A percentile compares a stretch with the other conserved stretches of the same genome.
phyloP scores from a whole-genome alignment of 2,329 filamentous ascomycete species.

The Phaeoacremonium minimum region DNA sequence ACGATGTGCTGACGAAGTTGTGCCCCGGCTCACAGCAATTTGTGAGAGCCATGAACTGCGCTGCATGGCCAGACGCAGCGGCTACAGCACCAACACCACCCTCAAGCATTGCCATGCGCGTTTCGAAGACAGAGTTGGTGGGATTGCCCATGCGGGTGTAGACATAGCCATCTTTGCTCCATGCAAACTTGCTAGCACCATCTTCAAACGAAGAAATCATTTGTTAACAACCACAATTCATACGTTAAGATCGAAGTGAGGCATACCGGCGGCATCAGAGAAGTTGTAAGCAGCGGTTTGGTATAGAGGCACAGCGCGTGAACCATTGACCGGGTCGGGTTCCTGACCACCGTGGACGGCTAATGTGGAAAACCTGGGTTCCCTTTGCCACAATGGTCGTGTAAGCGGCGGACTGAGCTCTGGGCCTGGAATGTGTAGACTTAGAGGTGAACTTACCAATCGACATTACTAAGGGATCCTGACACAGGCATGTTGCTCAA shows the following conservation, averaged over 20 bases:
- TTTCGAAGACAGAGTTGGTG: conserved; percentile 31
- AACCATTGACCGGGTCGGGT: conserved; percentile 23
- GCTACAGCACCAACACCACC: conserved; percentile 29
- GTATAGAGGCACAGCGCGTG: conserved; percentile 21
- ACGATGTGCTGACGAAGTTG: conserved; percentile 13
- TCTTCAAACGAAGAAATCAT: conserved; percentile 14
- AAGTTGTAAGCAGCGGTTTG: conserved; percentile 26
- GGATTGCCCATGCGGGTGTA: conserved; percentile 33
- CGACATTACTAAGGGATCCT: conserved; percentile 24
- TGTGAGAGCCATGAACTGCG: conserved; percentile 15
- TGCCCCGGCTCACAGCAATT: conserved; percentile 11
- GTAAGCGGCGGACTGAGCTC: too few relatives aligned
- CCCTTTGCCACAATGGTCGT: too few relatives aligned
- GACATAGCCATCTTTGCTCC: conserved; percentile 30
- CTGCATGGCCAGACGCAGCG: conserved; percentile 28
- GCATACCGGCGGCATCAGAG: conserved; percentile 21
- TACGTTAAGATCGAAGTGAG: too few relatives aligned
- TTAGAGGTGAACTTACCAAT: conserved; percentile 20
- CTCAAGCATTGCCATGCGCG: conserved; percentile 29
- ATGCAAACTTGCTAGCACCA: conserved; percentile 28
- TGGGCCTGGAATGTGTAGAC: conserved; percentile 15
- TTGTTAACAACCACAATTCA: too few relatives aligned
- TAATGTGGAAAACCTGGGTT: not conserved
- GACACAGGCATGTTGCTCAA: conserved; percentile 19
- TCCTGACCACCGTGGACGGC: conserved; percentile 21